Evolutionary conservation across 106 monocot genomes (phyloP), one percentile per base, ranked within the genome.

Genomic region (Gastrodia elata): DNA sequence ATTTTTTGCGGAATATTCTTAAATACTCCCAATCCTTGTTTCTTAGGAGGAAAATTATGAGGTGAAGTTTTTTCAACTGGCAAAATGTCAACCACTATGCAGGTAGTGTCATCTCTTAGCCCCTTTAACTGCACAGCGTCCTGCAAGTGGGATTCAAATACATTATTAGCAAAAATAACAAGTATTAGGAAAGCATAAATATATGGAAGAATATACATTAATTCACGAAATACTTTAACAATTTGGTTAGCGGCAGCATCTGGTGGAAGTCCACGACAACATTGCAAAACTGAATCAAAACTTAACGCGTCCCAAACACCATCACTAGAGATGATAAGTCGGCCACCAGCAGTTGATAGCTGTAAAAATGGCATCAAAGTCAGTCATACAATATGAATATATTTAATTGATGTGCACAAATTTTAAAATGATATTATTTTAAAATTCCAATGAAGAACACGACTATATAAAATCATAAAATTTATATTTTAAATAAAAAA

Each of bases 21-120:
- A 46, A 90, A 86, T 42, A 86, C 80, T 30, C 79, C 79, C 76
- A 65, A 88, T 24, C 85, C 87, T 36, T 48, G 80, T 67, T 86
- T 94, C 79, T 84, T 94, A 43, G 64, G 82, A 56, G 77, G 74
- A 39, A 71, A 74, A 68, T 37, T 14, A 56, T 75, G 22, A 76
- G 77, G 80, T 0, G 78, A 84, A 72, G 70, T 27, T 65, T 88
- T 90, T 70, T 94, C 93, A 30, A 75, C 72, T 30, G 93, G 93
- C 40, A 94, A 68, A 56, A 94, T 80, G 72, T 94, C 93, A 59
- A 94, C 85, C 1, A 94, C 93, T 64, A 94, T 94, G 68, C 93
- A 94, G 8, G 93, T 90, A n/a, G 93, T 94, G 73, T 94, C 93
- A 79, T 94, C 93, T 77, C 83, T 83, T 33, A 94, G 73, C 68